Evolutionary conservation across 805 yeast species (phyloP).

Genomic region (Ogataea siamensis): DNA sequence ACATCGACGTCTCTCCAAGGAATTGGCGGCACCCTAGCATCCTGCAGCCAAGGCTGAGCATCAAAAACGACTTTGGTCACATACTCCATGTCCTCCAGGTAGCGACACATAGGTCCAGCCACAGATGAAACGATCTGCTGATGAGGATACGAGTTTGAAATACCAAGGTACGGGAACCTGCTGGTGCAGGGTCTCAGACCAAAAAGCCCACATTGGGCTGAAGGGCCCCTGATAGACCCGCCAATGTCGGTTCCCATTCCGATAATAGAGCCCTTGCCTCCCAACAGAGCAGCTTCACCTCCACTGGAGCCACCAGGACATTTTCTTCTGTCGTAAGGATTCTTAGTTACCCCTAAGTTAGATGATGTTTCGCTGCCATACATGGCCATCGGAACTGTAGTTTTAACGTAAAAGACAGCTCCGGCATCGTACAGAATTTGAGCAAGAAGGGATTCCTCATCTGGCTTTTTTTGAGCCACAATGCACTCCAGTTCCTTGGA

Average conservation of each 20-base stretch:
- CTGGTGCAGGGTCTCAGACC: constrained; percentile 36
- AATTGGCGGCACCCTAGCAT: constrained; percentile 49
- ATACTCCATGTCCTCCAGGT: constrained; percentile 34
- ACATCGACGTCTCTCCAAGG: constrained; percentile 41
- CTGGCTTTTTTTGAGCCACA: constrained; percentile 31
- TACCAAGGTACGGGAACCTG: constrained; percentile 35
- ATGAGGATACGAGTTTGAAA: constrained; percentile 34
- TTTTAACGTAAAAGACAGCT: constrained; percentile 43
- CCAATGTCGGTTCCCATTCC: constrained; percentile 43
- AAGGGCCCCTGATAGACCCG: constrained; percentile 38
- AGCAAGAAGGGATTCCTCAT: constrained; percentile 31
- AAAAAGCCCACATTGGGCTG: constrained; percentile 32
- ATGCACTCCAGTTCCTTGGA: constrained; percentile 28
- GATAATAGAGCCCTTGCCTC: constrained; percentile 32
- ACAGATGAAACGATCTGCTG: constrained; percentile 36
- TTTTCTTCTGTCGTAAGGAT: constrained; percentile 38
- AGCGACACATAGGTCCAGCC: constrained; percentile 36
- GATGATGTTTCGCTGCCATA: constrained; percentile 41
- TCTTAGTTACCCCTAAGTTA: constrained; percentile 38
- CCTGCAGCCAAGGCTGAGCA: constrained; percentile 45
- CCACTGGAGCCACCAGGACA: constrained; percentile 46
- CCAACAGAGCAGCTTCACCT: constrained; percentile 42
- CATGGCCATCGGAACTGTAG: constrained; percentile 45
- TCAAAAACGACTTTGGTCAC: constrained; percentile 39
- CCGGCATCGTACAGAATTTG: constrained; percentile 37